Percentiles rank a stretch among this genome's conserved stretches.
Conservation (phyloP, 2,329 filamentous ascomycete genomes). For the Colletotrichum siamense region DNA sequence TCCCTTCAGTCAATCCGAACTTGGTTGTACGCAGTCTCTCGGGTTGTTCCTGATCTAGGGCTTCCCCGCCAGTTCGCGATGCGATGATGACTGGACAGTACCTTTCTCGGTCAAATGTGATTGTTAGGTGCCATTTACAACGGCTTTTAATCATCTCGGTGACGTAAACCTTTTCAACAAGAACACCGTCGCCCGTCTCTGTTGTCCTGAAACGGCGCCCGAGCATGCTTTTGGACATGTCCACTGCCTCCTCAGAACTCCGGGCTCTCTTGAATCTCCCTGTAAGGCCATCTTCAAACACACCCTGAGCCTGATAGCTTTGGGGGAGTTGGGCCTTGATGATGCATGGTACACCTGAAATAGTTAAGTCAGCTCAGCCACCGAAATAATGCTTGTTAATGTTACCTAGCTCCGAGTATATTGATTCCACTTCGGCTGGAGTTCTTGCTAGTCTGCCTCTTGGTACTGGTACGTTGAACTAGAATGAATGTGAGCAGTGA, state of each 20-base stretch:
- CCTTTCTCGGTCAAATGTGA: constrained; percentile 48
- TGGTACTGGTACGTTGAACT: constrained; percentile 32
- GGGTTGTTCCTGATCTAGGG: constrained; percentile 11
- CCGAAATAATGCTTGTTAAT: not conserved
- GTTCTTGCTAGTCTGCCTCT: constrained; percentile 26
- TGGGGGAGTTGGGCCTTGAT: constrained; percentile 23
- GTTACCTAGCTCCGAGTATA: constrained; percentile 29
- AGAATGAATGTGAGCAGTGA: not conserved
- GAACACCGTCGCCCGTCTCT: not conserved
- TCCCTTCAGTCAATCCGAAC: constrained; percentile 31
- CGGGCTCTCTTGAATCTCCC: not conserved
- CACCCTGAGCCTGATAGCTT: not conserved
- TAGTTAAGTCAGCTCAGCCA: not conserved
- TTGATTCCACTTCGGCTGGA: constrained; percentile 24
- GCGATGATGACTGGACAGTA: constrained; percentile 42
- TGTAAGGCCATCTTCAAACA: not conserved
- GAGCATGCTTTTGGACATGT: constrained; percentile 27
- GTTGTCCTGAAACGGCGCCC: not conserved
- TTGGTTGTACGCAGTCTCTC: constrained; percentile 22
- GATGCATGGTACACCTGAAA: constrained; percentile 26
- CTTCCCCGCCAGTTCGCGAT: constrained; percentile 27
- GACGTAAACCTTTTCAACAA: constrained; percentile 39
- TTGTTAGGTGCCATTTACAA: constrained; percentile 43
- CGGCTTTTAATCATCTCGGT: constrained; percentile 34
- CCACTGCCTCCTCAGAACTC: constrained; percentile 18